These are phyloP conservation scores for Solanum rostratum DNA, from an alignment of 257 asterid species.

Conservation along the genomic window DNA sequence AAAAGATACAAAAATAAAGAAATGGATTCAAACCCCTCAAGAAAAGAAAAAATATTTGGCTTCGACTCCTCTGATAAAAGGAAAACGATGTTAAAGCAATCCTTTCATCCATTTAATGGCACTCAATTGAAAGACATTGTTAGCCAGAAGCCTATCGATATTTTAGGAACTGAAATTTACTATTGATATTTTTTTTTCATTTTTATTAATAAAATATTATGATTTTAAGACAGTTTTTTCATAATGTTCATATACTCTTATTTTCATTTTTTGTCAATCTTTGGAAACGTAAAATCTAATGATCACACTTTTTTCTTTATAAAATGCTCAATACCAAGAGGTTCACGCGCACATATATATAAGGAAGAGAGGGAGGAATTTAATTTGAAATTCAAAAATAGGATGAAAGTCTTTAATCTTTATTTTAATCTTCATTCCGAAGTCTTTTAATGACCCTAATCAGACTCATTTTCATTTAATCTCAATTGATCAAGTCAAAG, in stretches of 20 bases:
- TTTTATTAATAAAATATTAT: not conserved
- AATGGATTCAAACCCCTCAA: not conserved
- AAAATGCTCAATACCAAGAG: not conserved
- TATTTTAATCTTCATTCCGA: too few relatives aligned
- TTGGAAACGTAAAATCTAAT: not conserved
- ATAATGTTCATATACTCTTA: not conserved
- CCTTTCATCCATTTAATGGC: constrained; percentile 6
- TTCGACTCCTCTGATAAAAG: not conserved
- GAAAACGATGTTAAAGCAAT: constrained; percentile 5
- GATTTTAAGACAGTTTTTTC: not conserved
- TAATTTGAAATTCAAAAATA: too few relatives aligned
- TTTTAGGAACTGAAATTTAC: not conserved
- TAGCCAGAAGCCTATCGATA: constrained; percentile 2
- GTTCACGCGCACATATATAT: not conserved
- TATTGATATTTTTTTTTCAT: not conserved
- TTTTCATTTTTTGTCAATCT: not conserved
- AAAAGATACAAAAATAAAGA: not conserved
- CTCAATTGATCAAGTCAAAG: too few relatives aligned
- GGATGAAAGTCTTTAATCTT: too few relatives aligned
- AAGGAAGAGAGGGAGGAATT: too few relatives aligned
- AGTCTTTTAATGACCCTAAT: too few relatives aligned
- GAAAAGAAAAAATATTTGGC: not conserved
- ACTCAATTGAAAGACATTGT: not conserved
- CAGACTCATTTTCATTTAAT: too few relatives aligned
- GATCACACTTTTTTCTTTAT: not conserved